Evolutionary conservation across 192 early-diverging fungal genomes (phyloP), one percentile per base, ranked within the genome.

Genomic region (Coemansia sp.): DNA sequence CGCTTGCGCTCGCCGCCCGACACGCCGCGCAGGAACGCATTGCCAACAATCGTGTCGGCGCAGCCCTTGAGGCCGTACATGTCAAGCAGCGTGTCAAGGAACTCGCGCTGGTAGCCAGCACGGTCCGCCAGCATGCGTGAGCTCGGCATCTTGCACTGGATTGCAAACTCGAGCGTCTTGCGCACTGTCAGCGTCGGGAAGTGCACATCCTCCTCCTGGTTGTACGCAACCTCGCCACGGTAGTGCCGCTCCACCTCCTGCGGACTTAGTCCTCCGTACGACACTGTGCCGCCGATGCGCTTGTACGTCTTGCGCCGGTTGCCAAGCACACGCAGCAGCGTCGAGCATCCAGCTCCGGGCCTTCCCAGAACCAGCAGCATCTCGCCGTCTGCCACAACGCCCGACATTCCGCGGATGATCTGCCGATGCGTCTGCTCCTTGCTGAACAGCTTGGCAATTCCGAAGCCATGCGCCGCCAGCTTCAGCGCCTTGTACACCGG

Each of bases 1-100:
- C 91, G 91, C 76, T 90, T 90, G 71, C 88, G 87, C 72, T 92
- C 91, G 49, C 91, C 91, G 69, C 91, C 90, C n/a, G 88, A 90
- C n/a, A 90, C 79, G 71, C 91, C 90, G 61, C 91, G 90, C 67
- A 92, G 67, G 57, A 90, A 90, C 11, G 88, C 90, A 68, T 92
- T 87, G 48, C 90, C 90, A 8, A 92, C 90, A 9, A 77, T 72
- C 12, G 83, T 84, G 65, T 84, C 83, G 46, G 83, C 83, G 46
- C 83, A 84, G 15, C 69, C 62, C 8, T 41, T 48, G 49, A 84
- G 78, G 21, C 85, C 85, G 56, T 85, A 86, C 76, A 86, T 85
- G 54, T 81, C 82, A 4, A 85, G 63, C 8, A 86, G 68, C 46
- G 83, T 76, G 40, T 88, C 84, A 52, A 88, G 78, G 48, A 85